Evolutionary conservation across 192 early-diverging fungal species (phyloP).

Genomic region (Backusella mclennaniae): DNA sequence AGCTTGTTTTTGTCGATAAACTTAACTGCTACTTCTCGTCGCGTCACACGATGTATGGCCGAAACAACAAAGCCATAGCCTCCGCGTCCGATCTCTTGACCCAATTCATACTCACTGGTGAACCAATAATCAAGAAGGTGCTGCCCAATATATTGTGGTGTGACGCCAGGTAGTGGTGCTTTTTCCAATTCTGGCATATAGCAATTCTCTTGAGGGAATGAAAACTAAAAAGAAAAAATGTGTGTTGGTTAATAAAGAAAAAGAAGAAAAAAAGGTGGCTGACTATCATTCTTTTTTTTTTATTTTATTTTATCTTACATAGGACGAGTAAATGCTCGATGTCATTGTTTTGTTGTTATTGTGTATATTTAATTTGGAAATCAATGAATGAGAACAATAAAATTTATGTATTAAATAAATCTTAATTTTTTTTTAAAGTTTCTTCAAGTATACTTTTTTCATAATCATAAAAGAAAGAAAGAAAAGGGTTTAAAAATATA

Average conservation of each 20-base stretch:
- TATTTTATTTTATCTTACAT: neutral
- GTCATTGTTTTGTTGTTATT: neutral
- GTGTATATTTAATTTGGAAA: neutral
- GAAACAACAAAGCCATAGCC: constrained; percentile 67
- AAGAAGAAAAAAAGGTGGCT: neutral
- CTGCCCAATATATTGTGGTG: neutral
- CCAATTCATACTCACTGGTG: constrained; percentile 33
- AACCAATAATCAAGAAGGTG: neutral
- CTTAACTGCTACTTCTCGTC: constrained; percentile 66
- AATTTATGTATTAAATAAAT: neutral
- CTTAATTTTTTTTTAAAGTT: neutral
- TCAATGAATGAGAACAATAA: neutral
- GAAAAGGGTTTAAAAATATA: neutral
- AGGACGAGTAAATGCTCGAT: neutral
- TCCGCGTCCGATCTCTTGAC: constrained; percentile 59
- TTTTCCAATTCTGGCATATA: neutral
- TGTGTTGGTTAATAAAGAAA: neutral
- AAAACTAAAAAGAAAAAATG: neutral
- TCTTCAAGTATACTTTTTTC: neutral
- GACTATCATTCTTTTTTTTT: no score
- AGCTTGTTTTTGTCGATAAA: constrained; percentile 61
- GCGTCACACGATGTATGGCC: constrained; percentile 48
- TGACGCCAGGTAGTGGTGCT: neutral
- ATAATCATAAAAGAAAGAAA: neutral
- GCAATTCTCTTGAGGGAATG: neutral